Evolutionary conservation across 2,329 filamentous ascomycete genomes (phyloP), one percentile per base, ranked within the genome.

Genomic region (Elsinoe batatas): DNA sequence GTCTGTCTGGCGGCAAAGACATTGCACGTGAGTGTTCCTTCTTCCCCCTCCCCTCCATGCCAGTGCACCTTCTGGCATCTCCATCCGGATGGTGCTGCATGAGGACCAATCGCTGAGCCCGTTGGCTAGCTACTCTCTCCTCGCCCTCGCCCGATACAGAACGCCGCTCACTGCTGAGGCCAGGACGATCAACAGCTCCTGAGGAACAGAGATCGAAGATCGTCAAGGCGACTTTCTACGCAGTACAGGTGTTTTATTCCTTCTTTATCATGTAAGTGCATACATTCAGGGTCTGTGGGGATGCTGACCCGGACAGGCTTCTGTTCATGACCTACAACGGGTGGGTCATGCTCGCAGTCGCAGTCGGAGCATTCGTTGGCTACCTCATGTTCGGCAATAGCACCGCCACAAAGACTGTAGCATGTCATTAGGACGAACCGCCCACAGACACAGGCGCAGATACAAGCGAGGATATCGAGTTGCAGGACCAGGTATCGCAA

Each of bases 311-410:
- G 33, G 53, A n/a, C 58, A 97, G 91, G 93, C 78, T 98, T 59
- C 74, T 98, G 18, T 98, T 98, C 73, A 98, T 98, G 93, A 98
- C 93, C n/a, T 98, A 98, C 74, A 98, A 98, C 66, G 93, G 93
- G 56, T 95, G 88, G 84, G 84, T 98, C 63, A 98, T 98, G 93
- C 72, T 95, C 62, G 81, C 91, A 2, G 91, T 97, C 13, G 87
- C 87, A 0, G 75, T 94, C 8, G 93, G 93, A 13, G 91, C 91
- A 0, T 95, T 94, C 62, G 71, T 95, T 43, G 93, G 93, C 42
- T 96, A 95, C 68, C 68, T 95, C 58, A 64, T 85, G 43, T 98
- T 96, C 73, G 86, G 88, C 13, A 79, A 82, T 56, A 76, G 83
- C 1, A 79, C 82, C 54, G 80, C 85, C 6, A 84, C 84, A 26